Evolutionary conservation across 2,329 filamentous ascomycete genomes (phyloP), one percentile per base, ranked within the genome.

Genomic region (Phialophora chinensis): DNA sequence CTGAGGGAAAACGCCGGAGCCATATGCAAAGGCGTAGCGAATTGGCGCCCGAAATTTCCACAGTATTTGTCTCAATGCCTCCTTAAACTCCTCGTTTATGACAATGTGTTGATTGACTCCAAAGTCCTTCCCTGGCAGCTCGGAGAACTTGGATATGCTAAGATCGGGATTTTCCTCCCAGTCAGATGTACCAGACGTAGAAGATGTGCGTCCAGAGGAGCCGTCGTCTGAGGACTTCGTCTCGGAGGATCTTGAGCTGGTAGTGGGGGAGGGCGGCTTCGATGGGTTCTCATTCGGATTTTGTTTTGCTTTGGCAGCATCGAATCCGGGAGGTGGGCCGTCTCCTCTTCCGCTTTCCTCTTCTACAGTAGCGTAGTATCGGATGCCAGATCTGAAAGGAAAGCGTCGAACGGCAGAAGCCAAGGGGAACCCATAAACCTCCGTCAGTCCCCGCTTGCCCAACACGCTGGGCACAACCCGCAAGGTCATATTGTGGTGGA

Each of bases 91-190:
- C 75, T 92, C 89, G 76, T 98, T 96, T 75, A 98, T 96, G 67
- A 92, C 85, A 84, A 98, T 96, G 79, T 98, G 91, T 78, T 99
- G 95, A 73, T 99, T 99, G 73, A 93, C 89, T 17, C 95, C 95
- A 73, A 98, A 98, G 73, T 91, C 89, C 68, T 86, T 85, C 71
- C 90, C 89, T 2, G 91, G 91, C 25, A 95, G 84, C 75, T 94
- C 85, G 33, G 88, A 88, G 80, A 94, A 94, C 68, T 87, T 86
- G 57, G 87, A 87, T 73, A 93, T 91, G 69, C 87, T 84, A 67
- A 88, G 87, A 71, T 92, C 85, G 14, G 88, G 87, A 71, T 91
- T 87, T 63, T 91, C 88, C 74, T 95, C 91, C 91, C 91, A 94
- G 73, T 89, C 87, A 17, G 80, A 74, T 10, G 83, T 72, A 14